Base-by-base conservation (phyloP, 805 yeast genomes). In the Blastobotrys attinorum region DNA sequence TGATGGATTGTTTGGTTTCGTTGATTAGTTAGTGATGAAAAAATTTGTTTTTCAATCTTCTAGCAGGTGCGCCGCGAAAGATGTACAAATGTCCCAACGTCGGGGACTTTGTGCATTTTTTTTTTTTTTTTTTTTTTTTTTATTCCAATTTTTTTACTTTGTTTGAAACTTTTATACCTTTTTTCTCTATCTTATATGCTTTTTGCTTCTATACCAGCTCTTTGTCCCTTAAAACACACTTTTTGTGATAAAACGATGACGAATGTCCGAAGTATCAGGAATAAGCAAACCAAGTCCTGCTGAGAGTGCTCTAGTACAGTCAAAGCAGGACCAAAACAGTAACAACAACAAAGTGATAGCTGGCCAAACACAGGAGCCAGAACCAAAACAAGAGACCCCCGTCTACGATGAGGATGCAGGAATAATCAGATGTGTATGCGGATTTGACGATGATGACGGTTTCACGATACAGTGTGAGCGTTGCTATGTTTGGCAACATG, bases 401-500 rank as follows among this genome's bases (percentile, higher is more conserved):
- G 23, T 40, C 8, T 53, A 58, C 43, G 58, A 64, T 27, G 57
- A 58, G 3, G 95, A 89, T 59, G 72, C 90, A 2, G 96, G 96
- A 0, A 64, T 78, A 0, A 89, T 90, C 43, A 86, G 95, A 1
- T 90, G 97, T 64, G 77, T 89, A 6, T 90, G 97, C 69, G 87
- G 79, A 1, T 79, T 71, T 53, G 85, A 79, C 47, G 95, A 89
- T 49, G 97, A 90, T 62, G 97, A 89, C 61, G 96, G 96, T 0
- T 86, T 85, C 61, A 89, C 97, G 1, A 83, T 89, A 47, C 96
- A 90, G 62, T 89, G 97, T 66, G 96, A 88, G 60, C 72, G 77
- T 27, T 89, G 97, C 62, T 81, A 76, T 61, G 76, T 95, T 49
- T 89, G 97, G 97, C 96, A 89, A 60, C 97, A 89, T 65, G 88